These are phyloP conservation scores for Pythium myriotylum DNA, from an alignment of 352 stramenopile species.

Conservation along the genomic window DNA sequence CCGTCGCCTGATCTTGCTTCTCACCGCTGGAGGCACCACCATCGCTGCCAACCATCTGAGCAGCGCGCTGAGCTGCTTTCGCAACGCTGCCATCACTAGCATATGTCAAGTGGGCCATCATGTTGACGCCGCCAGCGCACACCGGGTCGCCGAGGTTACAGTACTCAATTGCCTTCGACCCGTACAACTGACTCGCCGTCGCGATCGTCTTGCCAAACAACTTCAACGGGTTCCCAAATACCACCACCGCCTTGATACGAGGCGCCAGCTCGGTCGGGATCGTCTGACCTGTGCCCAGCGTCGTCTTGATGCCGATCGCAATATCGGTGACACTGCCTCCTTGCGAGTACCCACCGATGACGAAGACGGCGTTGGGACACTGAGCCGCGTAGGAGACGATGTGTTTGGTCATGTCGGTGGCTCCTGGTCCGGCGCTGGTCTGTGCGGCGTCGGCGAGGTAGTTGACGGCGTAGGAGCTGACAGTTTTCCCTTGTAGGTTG, in stretches of 20 bases:
- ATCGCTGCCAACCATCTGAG: background rate
- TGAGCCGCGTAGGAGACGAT: too few species aligned
- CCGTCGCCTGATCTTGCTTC: too few species aligned
- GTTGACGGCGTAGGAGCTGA: too few species aligned
- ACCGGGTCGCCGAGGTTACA: constrained; percentile 21
- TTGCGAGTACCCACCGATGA: too few species aligned
- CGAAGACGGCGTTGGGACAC: too few species aligned
- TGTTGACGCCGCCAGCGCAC: constrained; percentile 10
- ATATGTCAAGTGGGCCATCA: constrained; percentile 9
- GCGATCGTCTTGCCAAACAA: constrained; percentile 6
- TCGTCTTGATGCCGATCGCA: too few species aligned
- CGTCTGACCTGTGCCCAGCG: constrained; percentile 7
- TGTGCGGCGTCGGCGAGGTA: too few species aligned
- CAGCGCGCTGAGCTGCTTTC: background rate
- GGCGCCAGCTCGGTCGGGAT: constrained; percentile 26
- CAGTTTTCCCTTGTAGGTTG: too few species aligned
- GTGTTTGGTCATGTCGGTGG: too few species aligned
- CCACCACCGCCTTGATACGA: constrained; percentile 37
- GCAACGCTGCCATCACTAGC: background rate
- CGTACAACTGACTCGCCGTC: constrained; percentile 2
- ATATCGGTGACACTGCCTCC: too few species aligned
- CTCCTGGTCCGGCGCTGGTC: too few species aligned
- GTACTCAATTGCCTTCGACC: constrained; percentile 16
- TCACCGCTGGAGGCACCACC: background rate
- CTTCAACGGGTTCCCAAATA: constrained; percentile 16